phyloP scores from a whole-genome alignment of 768 basidiomycete species.

The Rubroboletus satanas region DNA sequence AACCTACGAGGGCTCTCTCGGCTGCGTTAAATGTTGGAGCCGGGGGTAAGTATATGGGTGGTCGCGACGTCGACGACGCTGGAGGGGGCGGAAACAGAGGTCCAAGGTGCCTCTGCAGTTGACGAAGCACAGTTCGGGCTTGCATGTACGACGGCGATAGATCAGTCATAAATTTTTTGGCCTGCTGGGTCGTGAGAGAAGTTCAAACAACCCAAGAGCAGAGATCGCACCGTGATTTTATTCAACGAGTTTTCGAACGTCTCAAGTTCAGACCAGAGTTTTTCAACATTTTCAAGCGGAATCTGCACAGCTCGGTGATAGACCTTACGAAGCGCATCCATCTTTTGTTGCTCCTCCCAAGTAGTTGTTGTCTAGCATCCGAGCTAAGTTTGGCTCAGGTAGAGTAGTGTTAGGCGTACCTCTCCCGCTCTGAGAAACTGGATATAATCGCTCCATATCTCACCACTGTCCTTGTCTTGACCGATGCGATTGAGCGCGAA shows the following conservation, averaged over 20 bases:
- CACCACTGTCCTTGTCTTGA: slow-evolving; percentile 86
- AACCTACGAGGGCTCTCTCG: slow-evolving; percentile 72
- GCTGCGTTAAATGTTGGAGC: slow-evolving; percentile 67
- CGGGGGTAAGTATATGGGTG: slow-evolving; percentile 57
- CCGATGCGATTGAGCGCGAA: slow-evolving; percentile 88
- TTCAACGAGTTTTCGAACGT: slow-evolving; percentile 87
- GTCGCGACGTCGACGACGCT: slow-evolving; percentile 38
- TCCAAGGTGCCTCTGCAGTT: slow-evolving; percentile 67
- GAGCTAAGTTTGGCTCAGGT: slow-evolving; percentile 1
- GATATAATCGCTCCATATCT: slow-evolving; percentile 94
- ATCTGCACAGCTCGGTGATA: slow-evolving; percentile 94
- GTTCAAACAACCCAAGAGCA: not conserved
- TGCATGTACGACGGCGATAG: slow-evolving; percentile 94
- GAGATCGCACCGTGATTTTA: slow-evolving; percentile 64
- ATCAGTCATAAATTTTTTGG: slow-evolving; percentile 94
- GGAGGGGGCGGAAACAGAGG: slow-evolving; percentile 54
- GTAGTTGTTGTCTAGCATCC: slow-evolving; percentile 60
- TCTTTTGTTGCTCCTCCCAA: slow-evolving; percentile 95
- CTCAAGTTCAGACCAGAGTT: slow-evolving; percentile 91
- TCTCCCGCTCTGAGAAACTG: slow-evolving; percentile 79
- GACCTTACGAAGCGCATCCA: slow-evolving; percentile 86
- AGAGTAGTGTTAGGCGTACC: slow-evolving; percentile 41
- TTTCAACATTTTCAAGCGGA: slow-evolving; percentile 89
- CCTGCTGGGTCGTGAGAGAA: slow-evolving; percentile 39
- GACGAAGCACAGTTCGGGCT: slow-evolving; percentile 82